Evolutionary conservation across 495 filamentous ascomycete genomes (phyloP), one percentile per base, ranked within the genome.

Genomic region (Penicillium crystallinum): DNA sequence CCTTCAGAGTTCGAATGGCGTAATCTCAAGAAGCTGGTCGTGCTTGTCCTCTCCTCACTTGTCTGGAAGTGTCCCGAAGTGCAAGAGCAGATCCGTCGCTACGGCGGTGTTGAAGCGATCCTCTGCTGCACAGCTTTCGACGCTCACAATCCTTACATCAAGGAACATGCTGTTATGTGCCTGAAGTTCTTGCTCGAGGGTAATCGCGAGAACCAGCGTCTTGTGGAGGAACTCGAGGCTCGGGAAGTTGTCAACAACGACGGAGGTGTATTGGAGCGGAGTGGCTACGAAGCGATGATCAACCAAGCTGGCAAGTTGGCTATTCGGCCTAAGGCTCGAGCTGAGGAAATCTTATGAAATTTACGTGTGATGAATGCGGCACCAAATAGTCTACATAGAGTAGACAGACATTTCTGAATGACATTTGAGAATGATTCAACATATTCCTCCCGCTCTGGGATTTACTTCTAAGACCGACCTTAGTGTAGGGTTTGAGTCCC

Each of bases 1-100:
- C 89, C 90, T 0, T 84, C 88, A 31, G 87, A 95, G 57, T 97
- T 95, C 63, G 87, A 93, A 49, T 97, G 91, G 91, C 77, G 87
- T 31, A 93, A 91, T 51, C 83, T 97, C 56, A 97, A 97, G 73
- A 91, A 90, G 55, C 84, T 95, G 41, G 86, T 93, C 21, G 83
- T 97, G 4, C 84, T 91, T 46, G 91, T 96, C 19, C 81, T 96
- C 9, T 88, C 86, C 3, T 89, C 86, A 3, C 79, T 97, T 6
- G 81, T 95, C 52, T 78, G 89, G 89, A 77, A 95, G 81, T 81
- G 77, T 55, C 81, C 83, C 4, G 77, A 77, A 9, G 91, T 96
- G 0, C 91, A 97, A 65, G 78, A 87, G 52, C 91, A 97, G 64
- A 88, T 97, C 44, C 77, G 92, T 19, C 75, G 80, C 22, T 79